Base-by-base conservation (phyloP, 1,284 basidiomycete genomes). In the Rhodotorula sp. region DNA sequence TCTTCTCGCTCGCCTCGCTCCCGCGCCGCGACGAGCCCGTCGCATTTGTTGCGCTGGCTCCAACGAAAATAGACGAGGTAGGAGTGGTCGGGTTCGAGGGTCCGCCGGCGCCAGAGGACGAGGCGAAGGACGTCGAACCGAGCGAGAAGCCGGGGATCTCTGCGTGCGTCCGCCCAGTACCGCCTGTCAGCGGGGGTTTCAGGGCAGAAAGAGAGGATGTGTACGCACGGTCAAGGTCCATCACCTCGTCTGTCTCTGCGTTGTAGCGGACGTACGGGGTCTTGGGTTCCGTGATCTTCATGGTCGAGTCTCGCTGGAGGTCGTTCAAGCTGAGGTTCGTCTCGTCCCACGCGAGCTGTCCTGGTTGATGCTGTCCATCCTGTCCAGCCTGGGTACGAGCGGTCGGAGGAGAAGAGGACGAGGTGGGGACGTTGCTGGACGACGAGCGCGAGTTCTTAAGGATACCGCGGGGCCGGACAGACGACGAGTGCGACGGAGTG, bases 111-210 rank as follows among this genome's bases (percentile, higher is more conserved):
- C 36, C 20, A 17, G 59, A 32, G 34, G 59, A 51, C 47, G 54
- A 13, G 17, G 46, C 49, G 70, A 64, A 59, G 39, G 64, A 64
- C 52, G 71, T 59, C n/a, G 57, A 48, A 51, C 77, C 76, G 36
- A 78, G 72, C 34, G 74, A 74, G 61, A 78, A 76, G n/a, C 77
- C 77, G 17, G 77, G 77, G 46, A 78, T 78, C 61, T 78, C 75
- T 76, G 63, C 48, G 30, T 1, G 30, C 10, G n/a, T 1, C 30
- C 0, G 47, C 20, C 20, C 9, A 27, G 32, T 22, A 5, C 46
- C 10, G 10, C 19, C 0, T 4, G 52, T 6, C 9, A 39, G 63
- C 29, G 6, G 4, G 10, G 17, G 2, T 29, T 6, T 0, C n/a
- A 4, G n/a, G 34, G 46, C 24, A 59, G 58, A n/a, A 32, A 59